Base-by-base conservation (phyloP, 768 basidiomycete genomes). In the Agaricus sinodeliciosus region DNA sequence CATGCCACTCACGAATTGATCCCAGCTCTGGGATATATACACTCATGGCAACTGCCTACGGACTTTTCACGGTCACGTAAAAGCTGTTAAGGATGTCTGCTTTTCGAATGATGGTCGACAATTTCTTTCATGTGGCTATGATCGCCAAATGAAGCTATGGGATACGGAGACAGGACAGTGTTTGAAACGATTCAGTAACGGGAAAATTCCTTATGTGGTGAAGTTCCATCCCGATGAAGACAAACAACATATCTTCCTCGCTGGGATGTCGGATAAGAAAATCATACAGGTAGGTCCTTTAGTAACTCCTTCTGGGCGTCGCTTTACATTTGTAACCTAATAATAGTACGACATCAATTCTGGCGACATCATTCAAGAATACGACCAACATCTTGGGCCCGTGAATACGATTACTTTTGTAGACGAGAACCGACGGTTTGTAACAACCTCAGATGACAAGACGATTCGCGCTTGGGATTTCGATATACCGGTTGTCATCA, bases 351-450 rank as follows among this genome's bases (percentile, higher is more conserved):
- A 99, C 66, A 93, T 94, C 65, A 86, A 89, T 63, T 86, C 90
- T 12, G 90, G 89, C 19, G 94, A 98, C 66, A 96, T 99, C 56
- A 90, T 86, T 1, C 96, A 99, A 67, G 95, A 97, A 67, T 99
- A 99, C 66, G 94, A 98, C 66, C 95, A 97, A 66, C 96, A 99
- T 72, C 74, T 99, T 55, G 96, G 96, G 0, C 94, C 95, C 28
- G 95, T 98, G 53, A 98, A 97, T 67, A 94, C 93, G 2, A 99
- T 98, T 61, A 99, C 94, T 2, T 99, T 98, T 67, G 94, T 98
- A 31, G 96, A 99, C 62, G 94, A 99, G 63, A 97, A 97, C 65
- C 78, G 96, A 59, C 81, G 95, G 53, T 98, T 99, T 64, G 87
- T 98, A 49, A 98, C 96, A 2, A 98, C 95, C 12, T 97, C 94